Base-by-base conservation (phyloP, 345 rosid species). In the Lumnitzera littorea region DNA sequence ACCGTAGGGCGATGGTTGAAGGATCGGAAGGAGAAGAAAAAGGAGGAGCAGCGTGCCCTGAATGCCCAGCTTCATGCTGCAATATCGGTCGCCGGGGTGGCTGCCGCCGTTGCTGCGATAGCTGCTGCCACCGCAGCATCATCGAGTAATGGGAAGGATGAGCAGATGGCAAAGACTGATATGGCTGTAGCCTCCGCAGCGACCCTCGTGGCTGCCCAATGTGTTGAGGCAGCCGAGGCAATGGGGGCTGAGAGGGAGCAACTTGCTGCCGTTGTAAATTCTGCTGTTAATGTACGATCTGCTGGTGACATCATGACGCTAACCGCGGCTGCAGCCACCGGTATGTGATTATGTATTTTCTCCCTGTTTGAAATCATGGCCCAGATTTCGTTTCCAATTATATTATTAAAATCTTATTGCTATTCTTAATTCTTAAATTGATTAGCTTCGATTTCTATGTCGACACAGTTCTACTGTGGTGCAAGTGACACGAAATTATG, bases 101-200 rank as follows among this genome's bases (percentile, higher is more conserved):
- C 98, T 0, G 86, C 98, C 0, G 95, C 98, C 0, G 80, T 91
- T 24, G 98, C 98, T 11, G 91, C 98, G 1, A 85, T 82, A 0
- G 98, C 96, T 0, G 87, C 96, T 0, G 94, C 96, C 2, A 85
- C 91, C 0, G 95, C 96, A 0, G 84, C 89, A 3, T 67, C 94
- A 0, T 89, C 95, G 0, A 79, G 82, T 14, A 29, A 76, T 0
- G 85, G 89, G 3, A 91, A 83, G 63, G 96, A 91, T 36, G 98
- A 88, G 74, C 88, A 80, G 59, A 79, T 74, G 82, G 84, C 86
- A 0, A 86, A 86, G 69, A 88, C 87, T 0, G 88, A 86, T 49
- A 72, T 83, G 91, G 98, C 96, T 0, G 88, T 91, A 47, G 96
- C 98, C 5, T 84, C 98, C 0, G 98, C 98, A 0, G 96, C 98